These are phyloP conservation scores for Fusarium nelsonii DNA, from an alignment of 2,329 filamentous ascomycete species.

Conservation along the genomic window DNA sequence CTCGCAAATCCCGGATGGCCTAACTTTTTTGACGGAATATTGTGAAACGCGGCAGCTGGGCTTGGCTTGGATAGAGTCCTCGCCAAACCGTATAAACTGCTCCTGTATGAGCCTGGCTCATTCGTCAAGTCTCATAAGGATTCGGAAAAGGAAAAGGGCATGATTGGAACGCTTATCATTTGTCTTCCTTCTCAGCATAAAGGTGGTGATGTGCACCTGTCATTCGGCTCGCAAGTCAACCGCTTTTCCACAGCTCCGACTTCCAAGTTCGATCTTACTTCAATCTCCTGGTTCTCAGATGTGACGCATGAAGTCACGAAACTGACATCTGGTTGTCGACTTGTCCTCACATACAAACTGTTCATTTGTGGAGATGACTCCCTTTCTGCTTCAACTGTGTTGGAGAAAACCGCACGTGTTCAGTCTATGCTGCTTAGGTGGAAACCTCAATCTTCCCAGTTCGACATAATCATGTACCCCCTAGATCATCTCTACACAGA, in stretches of 20 bases:
- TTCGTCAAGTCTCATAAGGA: slow-evolving; percentile 29
- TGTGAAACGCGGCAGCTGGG: not conserved
- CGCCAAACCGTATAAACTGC: slow-evolving; percentile 24
- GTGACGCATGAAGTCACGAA: slow-evolving; percentile 12
- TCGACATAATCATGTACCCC: slow-evolving; percentile 12
- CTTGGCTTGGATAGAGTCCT: slow-evolving; percentile 7
- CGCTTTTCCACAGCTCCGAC: slow-evolving; percentile 12
- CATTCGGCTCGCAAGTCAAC: slow-evolving; percentile 8
- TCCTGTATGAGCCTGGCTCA: slow-evolving; percentile 30
- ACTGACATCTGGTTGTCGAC: slow-evolving; percentile 22
- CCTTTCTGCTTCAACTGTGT: slow-evolving; percentile 1
- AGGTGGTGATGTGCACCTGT: slow-evolving; percentile 20
- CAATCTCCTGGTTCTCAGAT: slow-evolving; percentile 33
- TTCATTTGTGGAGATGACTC: not conserved
- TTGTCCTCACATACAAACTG: slow-evolving; percentile 35
- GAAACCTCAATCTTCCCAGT: not conserved
- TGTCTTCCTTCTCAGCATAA: slow-evolving; percentile 31
- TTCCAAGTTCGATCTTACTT: slow-evolving; percentile 24
- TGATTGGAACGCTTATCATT: slow-evolving; percentile 21
- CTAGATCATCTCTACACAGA: slow-evolving; percentile 26
- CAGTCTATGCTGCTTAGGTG: slow-evolving; percentile 9
- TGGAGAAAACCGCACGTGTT: slow-evolving; percentile 1
- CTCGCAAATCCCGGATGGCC: slow-evolving; percentile 15
- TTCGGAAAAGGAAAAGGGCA: slow-evolving; percentile 11
- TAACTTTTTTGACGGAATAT: not conserved